phyloP scores from a whole-genome alignment of 2,329 filamentous ascomycete genomes.

The Fusarium poae region DNA sequence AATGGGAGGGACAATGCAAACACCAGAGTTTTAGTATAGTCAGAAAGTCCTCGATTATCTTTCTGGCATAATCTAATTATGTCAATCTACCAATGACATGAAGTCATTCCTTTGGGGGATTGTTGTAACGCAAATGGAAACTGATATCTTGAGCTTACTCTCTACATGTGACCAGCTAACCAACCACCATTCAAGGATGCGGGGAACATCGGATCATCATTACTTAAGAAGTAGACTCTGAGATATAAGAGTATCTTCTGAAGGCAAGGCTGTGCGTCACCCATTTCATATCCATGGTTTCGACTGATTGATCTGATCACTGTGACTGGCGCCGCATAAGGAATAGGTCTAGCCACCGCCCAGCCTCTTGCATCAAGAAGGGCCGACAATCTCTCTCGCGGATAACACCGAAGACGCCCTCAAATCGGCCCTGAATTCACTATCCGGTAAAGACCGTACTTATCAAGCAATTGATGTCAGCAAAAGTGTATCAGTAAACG shows the following conservation, averaged over 20 bases:
- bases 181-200: neutral
- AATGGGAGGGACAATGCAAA: neutral
- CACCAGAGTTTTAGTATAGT: too few species aligned
- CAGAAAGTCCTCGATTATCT: too few species aligned
- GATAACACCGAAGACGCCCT: constrained; percentile 38
- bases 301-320: constrained; percentile 18
- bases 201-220: neutral
- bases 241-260: neutral
- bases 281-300: accelerated
- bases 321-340: constrained; percentile 40
- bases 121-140: neutral
- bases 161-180: neutral
- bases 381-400: constrained; percentile 40
- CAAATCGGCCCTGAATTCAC: neutral
- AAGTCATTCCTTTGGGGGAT: too few species aligned
- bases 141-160: neutral
- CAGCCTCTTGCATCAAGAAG: constrained; percentile 36
- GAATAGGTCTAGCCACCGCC: constrained; percentile 43
- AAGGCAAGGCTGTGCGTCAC: constrained; percentile 14
- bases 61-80: too few species aligned
- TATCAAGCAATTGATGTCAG: constrained; percentile 30
- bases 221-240: too few species aligned
- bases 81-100: too few species aligned
- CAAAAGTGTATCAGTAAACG: constrained; percentile 27
- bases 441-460: neutral